These are phyloP conservation scores for Peronospora tabacina DNA, from an alignment of 352 stramenopile species.

Conservation along the genomic window DNA sequence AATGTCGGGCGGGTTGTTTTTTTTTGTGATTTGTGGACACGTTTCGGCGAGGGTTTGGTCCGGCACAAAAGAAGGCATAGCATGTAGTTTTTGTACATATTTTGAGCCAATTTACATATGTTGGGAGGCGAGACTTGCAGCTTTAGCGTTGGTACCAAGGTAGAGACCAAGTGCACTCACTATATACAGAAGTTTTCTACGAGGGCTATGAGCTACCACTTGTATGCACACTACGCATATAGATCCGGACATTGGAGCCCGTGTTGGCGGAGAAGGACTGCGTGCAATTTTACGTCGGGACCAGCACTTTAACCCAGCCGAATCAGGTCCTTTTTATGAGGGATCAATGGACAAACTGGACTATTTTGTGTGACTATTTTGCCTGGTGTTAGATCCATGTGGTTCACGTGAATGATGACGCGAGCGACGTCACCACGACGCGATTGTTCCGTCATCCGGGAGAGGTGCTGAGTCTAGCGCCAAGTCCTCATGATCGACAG, in stretches of 20 bases:
- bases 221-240: background rate
- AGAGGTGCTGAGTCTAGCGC: slow-evolving; percentile 44
- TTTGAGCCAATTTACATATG: slow-evolving; percentile 14
- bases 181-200: background rate
- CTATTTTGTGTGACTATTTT: slow-evolving; percentile 6
- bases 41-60: too few species aligned
- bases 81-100: too few species aligned
- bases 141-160: slow-evolving; percentile 41
- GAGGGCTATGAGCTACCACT: background rate
- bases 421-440: slow-evolving; percentile 31
- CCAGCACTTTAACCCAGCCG: slow-evolving; percentile 45
- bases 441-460: slow-evolving; percentile 39
- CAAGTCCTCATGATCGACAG: slow-evolving; percentile 38
- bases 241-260: slow-evolving; percentile 65
- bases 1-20: background rate
- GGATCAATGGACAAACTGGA: background rate
- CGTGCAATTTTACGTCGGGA: slow-evolving; percentile 62
- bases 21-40: background rate
- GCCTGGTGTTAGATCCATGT: slow-evolving; percentile 34
- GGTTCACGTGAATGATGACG: slow-evolving; percentile 45
- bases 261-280: slow-evolving; percentile 54
- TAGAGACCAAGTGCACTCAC: background rate
- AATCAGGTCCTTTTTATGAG: slow-evolving; percentile 42
- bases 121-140: slow-evolving; percentile 29
- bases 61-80: too few species aligned